Evolutionary conservation across 345 rosid species (phyloP).

Genomic region (Camelina sativa): DNA sequence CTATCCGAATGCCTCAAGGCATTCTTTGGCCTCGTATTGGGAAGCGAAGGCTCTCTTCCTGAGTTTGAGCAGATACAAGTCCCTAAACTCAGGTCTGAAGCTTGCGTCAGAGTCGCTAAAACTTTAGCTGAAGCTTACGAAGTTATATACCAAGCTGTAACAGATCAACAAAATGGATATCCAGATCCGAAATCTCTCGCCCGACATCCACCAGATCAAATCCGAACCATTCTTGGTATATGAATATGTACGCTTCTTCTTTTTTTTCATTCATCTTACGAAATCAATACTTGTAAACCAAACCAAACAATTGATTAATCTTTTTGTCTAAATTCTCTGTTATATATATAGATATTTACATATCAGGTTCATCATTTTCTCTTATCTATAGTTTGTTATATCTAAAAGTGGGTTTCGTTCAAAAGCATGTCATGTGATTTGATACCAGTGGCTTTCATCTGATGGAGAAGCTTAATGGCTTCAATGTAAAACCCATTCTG

Average conservation of each 20-base stretch:
- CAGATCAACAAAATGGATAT: slow-evolving; percentile 73
- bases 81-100: slow-evolving; percentile 87
- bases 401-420: slow-evolving; percentile 2
- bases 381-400: slow-evolving; percentile 45
- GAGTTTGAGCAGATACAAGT: slow-evolving; percentile 95
- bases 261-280: neutral
- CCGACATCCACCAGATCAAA: slow-evolving; percentile 95
- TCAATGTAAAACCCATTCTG: slow-evolving; percentile 54
- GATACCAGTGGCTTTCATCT: slow-evolving; percentile 64
- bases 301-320: neutral
- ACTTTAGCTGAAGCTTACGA: slow-evolving; percentile 80
- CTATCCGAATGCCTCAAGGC: slow-evolving; percentile 81
- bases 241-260: slow-evolving; percentile 39
- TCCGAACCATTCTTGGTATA: slow-evolving; percentile 89
- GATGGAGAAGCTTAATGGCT: slow-evolving; percentile 67
- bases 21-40: slow-evolving; percentile 84
- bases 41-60: slow-evolving; percentile 84
- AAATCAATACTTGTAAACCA: slow-evolving; percentile 16
- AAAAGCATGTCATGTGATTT: slow-evolving; percentile 44
- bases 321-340: neutral
- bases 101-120: slow-evolving; percentile 71
- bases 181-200: slow-evolving; percentile 86
- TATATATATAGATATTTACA: slow-evolving; percentile 26
- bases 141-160: slow-evolving; percentile 69
- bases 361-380: slow-evolving; percentile 6